phyloP scores from a whole-genome alignment of 2,329 filamentous ascomycete species.

The Aspergillus pseudotamarii region DNA sequence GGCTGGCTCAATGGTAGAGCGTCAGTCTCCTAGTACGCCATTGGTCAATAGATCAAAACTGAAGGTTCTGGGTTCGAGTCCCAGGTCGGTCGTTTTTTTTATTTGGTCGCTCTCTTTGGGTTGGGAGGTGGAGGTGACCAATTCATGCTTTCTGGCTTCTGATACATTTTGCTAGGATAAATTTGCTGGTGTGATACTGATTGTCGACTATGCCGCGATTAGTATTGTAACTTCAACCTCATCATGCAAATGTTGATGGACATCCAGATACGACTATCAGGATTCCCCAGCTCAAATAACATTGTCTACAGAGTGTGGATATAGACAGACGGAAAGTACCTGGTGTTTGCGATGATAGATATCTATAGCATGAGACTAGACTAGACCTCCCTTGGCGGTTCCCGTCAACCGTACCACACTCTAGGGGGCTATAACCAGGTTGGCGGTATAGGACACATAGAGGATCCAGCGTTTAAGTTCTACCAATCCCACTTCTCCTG shows the following conservation, averaged over 20 bases:
- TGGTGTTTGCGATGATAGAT: background rate
- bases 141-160: too few species aligned
- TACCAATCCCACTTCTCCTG: background rate
- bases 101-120: background rate
- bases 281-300: background rate
- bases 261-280: background rate
- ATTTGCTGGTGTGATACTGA: too few species aligned
- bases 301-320: background rate
- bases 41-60: background rate
- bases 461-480: background rate
- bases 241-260: too few species aligned
- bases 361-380: background rate
- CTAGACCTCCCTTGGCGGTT: background rate
- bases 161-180: too few species aligned
- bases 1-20: constrained; percentile 2
- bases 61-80: constrained; percentile 3
- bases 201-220: too few species aligned
- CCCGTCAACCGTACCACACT: too few species aligned
- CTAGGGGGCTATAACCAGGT: background rate
- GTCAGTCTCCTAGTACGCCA: background rate
- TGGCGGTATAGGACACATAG: too few species aligned
- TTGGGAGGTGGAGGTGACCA: too few species aligned
- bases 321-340: background rate
- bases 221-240: background rate
- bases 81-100: constrained; percentile 4